Evolutionary conservation across 2,329 filamentous ascomycete species (phyloP).

Genomic region (Catunica adiposa): DNA sequence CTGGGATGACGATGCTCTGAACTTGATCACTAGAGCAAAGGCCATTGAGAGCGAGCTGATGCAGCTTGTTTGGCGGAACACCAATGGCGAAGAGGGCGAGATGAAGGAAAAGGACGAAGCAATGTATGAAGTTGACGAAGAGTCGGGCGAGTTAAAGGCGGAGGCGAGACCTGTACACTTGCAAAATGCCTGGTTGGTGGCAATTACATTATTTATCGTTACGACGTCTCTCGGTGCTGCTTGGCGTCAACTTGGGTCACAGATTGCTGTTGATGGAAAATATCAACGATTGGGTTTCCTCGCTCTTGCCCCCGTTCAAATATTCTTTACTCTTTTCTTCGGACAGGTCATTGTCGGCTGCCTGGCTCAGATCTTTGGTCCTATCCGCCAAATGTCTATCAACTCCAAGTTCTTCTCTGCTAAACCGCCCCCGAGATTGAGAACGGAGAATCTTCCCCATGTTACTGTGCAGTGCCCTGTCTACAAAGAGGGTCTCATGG

Average conservation of each 20-base stretch:
- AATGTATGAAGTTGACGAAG: conserved; percentile 49
- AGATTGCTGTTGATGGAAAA: conserved; percentile 46
- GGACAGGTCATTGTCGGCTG: conserved; percentile 63
- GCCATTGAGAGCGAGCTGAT: conserved; percentile 62
- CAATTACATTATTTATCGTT: conserved; percentile 48
- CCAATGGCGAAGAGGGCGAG: conserved; percentile 34
- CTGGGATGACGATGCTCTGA: conserved; percentile 66
- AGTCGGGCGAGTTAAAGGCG: conserved; percentile 49
- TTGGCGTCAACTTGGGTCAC: conserved; percentile 51
- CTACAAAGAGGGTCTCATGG: conserved; percentile 66
- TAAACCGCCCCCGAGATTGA: conserved; percentile 45
- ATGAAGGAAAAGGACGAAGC: conserved; percentile 22
- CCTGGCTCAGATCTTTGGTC: conserved; percentile 59
- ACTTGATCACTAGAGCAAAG: conserved; percentile 52
- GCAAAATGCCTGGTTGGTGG: conserved; percentile 52
- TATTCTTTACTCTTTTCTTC: conserved; percentile 74
- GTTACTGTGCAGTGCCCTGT: conserved; percentile 76
- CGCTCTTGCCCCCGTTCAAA: conserved; percentile 49
- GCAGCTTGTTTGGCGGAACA: conserved; percentile 56
- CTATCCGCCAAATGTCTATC: conserved; percentile 51
- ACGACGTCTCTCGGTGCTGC: conserved; percentile 51
- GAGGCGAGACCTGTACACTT: conserved; percentile 52
- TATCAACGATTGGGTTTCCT: conserved; percentile 50
- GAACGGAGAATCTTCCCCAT: conserved; percentile 43
- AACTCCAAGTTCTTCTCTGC: conserved; percentile 78